Percentiles rank a stretch among this genome's conserved stretches.
These are phyloP conservation scores for Linnemannia elongata DNA, from an alignment of 192 early-diverging fungal genomes.

Conservation along the genomic window DNA sequence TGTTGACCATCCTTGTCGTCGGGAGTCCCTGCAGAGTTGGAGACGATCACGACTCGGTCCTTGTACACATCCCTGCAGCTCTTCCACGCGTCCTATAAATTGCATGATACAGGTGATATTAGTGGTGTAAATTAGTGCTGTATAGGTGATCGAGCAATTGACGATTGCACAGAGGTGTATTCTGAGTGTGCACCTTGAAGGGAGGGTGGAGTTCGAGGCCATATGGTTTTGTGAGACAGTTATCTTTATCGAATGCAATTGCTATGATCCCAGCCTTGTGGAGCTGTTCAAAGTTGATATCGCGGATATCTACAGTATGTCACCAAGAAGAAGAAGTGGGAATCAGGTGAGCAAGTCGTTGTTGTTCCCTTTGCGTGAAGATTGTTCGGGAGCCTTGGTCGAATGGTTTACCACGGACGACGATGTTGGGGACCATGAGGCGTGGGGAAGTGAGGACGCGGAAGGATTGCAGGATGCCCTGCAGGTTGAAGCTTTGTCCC, in stretches of 20 bases:
- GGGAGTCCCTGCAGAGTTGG: conserved; percentile 90
- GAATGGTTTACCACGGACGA: conserved; percentile 68
- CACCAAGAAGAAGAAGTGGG: not conserved
- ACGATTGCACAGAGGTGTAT: not conserved
- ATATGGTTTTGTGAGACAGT: conserved; percentile 93
- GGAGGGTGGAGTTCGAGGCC: conserved; percentile 73
- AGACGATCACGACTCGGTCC: conserved; percentile 82
- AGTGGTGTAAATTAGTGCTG: not conserved
- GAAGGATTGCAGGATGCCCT: conserved; percentile 70
- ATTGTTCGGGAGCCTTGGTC: not conserved
- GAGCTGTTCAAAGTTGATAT: conserved; percentile 74
- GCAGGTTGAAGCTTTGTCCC: conserved; percentile 86
- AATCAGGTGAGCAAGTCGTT: not conserved
- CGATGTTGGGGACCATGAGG: conserved; percentile 82
- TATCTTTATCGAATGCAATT: conserved; percentile 97
- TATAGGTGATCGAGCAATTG: not conserved
- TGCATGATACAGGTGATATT: not conserved
- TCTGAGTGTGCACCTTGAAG: conserved; percentile 61
- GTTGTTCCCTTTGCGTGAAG: not conserved
- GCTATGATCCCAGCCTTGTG: conserved; percentile 72
- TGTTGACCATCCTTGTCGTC: conserved; percentile 74
- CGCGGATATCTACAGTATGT: conserved; percentile 68
- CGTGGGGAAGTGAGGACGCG: conserved; percentile 71
- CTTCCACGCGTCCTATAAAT: conserved; percentile 72
- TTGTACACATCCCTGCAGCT: conserved; percentile 72